Evolutionary conservation across 2,329 filamentous ascomycete genomes (phyloP), one percentile per base, ranked within the genome.

Genomic region (Laburnicola sp.): DNA sequence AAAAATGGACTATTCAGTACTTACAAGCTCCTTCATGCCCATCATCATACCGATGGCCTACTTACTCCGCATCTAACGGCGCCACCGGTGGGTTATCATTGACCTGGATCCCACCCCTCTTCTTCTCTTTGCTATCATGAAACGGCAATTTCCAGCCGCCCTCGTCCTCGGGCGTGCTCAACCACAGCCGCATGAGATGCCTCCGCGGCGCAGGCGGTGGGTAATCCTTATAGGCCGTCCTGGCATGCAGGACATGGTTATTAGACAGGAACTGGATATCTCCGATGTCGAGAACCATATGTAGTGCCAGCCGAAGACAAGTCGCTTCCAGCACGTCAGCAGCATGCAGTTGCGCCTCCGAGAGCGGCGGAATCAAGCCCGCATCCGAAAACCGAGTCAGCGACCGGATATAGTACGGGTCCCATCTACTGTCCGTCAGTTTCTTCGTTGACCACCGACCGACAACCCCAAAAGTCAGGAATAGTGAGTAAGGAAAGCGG

Each of bases 191-290:
- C 79, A 96, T 87, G 25, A 96, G 75, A 67, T 96, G 91, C 39
- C 91, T 80, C 31, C 89, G 76, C 1, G 89, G 88, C 22, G 79
- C 79, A 36, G 87, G 86, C 27, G 87, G 84, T 11, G 82, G 81
- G 71, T 82, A 80, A 63, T 90, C 88, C 57, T 79, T 88, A 74
- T 96, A 96, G 26, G 82, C 88, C 0, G 91, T 96, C 41, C 91
- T 77, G 0, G 90, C 88, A 69, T 96, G 91, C 41, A 96, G 73
- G 2, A 94, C 80, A 67, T 96, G 90, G 42, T 82, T 82, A 69
- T 96, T 95, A 60, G 85, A 85, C 50, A 95, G 68, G 74, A 96
- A 93, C 74, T 96, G 91, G 56, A 96, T 92, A 65, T 96, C 91
- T 41, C 91, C 91, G 16, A 94, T 83, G 59, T 93, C 89, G 6